These are phyloP conservation scores for Candida tropicalis DNA, from an alignment of 1,139 yeast genomes.

Conservation along the genomic window DNA sequence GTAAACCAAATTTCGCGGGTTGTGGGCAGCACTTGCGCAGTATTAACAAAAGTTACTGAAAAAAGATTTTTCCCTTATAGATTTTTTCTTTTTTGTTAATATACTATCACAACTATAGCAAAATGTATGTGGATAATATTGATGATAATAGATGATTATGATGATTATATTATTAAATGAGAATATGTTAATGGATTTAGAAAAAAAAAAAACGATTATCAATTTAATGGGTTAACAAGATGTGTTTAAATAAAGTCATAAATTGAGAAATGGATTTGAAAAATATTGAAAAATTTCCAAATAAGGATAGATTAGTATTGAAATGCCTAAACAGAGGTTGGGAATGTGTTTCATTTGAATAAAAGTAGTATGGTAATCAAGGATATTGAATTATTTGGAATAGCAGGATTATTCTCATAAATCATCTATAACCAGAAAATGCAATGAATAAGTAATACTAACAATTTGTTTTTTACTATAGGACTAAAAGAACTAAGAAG, in stretches of 20 bases:
- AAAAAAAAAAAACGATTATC: no score
- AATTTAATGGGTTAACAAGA: no score
- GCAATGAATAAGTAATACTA: slow-evolving; percentile 30
- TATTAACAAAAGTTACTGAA: not conserved
- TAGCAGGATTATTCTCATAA: no score
- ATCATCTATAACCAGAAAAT: not conserved
- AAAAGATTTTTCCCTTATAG: not conserved
- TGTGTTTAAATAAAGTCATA: no score
- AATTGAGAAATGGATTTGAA: no score
- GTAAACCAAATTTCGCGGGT: no score
- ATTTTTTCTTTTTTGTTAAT: not conserved
- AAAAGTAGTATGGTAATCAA: no score
- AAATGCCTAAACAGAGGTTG: no score
- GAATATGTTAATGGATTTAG: not conserved
- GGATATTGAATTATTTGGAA: no score
- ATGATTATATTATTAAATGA: not conserved
- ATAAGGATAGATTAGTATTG: no score
- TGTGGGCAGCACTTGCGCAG: not conserved
- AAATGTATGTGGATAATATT: slow-evolving; percentile 3
- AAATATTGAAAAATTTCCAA: no score
- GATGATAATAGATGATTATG: not conserved
- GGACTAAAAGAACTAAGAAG: slow-evolving; percentile 99
- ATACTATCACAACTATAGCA: slow-evolving; percentile 5
- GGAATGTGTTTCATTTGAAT: no score
- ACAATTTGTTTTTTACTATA: slow-evolving; percentile 35